Evolutionary conservation across 2,329 filamentous ascomycete species (phyloP).

Genomic region (Venturia effusa): DNA sequence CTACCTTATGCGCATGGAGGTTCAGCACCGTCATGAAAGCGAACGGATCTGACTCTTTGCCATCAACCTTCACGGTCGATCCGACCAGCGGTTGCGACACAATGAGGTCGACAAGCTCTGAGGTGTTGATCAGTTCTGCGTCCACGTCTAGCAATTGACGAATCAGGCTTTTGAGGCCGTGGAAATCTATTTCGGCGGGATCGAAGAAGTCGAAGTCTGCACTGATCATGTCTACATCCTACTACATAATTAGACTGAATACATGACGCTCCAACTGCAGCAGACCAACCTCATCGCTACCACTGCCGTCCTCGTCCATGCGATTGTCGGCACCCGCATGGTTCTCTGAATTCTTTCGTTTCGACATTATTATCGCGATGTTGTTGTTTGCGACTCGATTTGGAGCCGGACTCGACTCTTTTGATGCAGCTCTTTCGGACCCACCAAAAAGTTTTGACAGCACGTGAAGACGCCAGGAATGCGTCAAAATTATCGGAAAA

Average conservation of each 20-base stretch:
- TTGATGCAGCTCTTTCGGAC: background rate
- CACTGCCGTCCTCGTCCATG: background rate
- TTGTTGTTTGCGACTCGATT: background rate
- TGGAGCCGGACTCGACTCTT: background rate
- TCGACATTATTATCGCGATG: background rate
- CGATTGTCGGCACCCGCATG: background rate
- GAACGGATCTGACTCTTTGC: conserved; percentile 84
- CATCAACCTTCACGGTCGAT: conserved; percentile 94
- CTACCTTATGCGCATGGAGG: conserved; percentile 58
- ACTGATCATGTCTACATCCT: conserved; percentile 87
- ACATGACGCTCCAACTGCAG: background rate
- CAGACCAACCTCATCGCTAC: conserved; percentile 8
- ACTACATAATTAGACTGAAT: conserved; percentile 10
- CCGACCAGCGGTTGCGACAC: conserved; percentile 79
- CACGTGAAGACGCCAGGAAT: background rate
- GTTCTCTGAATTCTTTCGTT: conserved; percentile 5
- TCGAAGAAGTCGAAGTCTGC: conserved; percentile 99
- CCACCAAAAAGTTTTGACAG: background rate
- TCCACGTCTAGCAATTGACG: conserved; percentile 91
- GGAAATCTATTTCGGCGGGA: conserved; percentile 82
- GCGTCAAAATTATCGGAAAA: background rate
- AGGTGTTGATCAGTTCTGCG: conserved; percentile 74
- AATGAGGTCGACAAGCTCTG: conserved; percentile 74
- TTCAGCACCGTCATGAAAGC: conserved; percentile 87
- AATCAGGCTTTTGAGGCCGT: conserved; percentile 80